Evolutionary conservation across 768 basidiomycete species (phyloP), one percentile per base, ranked within the genome.

Genomic region (Kwoniella newhampshirensis): DNA sequence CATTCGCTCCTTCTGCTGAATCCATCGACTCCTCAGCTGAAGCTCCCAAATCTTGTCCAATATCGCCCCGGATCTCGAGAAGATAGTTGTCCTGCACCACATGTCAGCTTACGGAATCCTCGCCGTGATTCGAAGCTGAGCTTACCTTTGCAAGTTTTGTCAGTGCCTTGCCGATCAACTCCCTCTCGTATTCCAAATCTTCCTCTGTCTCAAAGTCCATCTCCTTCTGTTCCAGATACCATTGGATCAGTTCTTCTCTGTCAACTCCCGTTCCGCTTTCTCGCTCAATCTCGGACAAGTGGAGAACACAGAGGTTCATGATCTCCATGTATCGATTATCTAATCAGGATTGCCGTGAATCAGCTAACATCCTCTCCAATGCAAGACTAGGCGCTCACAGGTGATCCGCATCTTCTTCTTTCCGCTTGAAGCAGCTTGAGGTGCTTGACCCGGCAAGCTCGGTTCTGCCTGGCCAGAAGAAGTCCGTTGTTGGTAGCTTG

Each of bases 141-240:
- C 81, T 52, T 58, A 92, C 93, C 86, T 93, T 94, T 63, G 93
- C 88, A 52, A 99, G 79, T 77, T 90, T 93, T 66, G 80, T 83
- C 62, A 99, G 76, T 70, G 96, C 85, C 78, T 98, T 99, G 37
- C 83, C 84, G 59, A 97, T 84, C 47, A 99, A 80, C 74, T 91
- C 90, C 67, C 86, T 86, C 78, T 98, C 89, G 64, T 88, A 87
- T 66, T 97, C 91, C 17, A 96, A 78, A 67, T 93, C 86, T 51
- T 92, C 91, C 4, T 91, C 82, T 50, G 87, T 86, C 62, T 86
- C 83, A 36, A 98, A 79, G 60, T 91, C 87, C 8, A 81, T 79
- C 76, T 99, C 96, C 75, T 85, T 87, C 62, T 83, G 78, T 79
- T 99, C 96, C 53, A 98, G 82, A 73, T 97, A 98, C 93, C 91